Conservation (phyloP, 2,329 filamentous ascomycete species). For the Leptographium radiaticola region DNA sequence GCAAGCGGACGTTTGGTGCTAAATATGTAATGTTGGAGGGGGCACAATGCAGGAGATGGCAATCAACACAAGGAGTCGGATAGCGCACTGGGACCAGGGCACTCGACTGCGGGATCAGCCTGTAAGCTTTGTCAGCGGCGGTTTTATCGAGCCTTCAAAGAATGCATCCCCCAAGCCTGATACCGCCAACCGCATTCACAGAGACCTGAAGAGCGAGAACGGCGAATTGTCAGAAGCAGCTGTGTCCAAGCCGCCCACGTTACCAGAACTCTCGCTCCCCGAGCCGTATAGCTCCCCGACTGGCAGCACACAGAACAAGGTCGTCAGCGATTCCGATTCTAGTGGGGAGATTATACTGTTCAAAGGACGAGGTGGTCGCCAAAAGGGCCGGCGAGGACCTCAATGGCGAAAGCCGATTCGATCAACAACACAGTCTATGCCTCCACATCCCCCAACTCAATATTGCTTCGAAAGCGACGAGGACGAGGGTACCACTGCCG, state of each 20-base stretch:
- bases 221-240: neutral
- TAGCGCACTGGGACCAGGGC: slow-evolving; percentile 24
- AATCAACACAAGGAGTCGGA: slow-evolving; percentile 34
- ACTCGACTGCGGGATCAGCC: slow-evolving; percentile 34
- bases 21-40: slow-evolving; percentile 11
- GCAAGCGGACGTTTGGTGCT: neutral
- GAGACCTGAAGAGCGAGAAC: neutral
- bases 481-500: slow-evolving; percentile 34
- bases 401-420: neutral
- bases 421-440: neutral
- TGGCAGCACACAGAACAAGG: neutral
- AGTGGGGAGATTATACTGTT: slow-evolving; percentile 66
- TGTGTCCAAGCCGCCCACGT: too few relatives aligned
- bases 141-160: slow-evolving; percentile 35
- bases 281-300: neutral
- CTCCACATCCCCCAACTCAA: neutral
- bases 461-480: slow-evolving; percentile 5
- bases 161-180: neutral
- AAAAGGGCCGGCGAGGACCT: neutral
- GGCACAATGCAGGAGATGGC: slow-evolving; percentile 35
- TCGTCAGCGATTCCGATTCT: slow-evolving; percentile 33
- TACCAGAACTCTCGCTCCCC: neutral
- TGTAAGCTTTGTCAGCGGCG: slow-evolving; percentile 40
- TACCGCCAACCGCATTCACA: too few relatives aligned
- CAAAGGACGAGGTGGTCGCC: slow-evolving; percentile 18